Evolutionary conservation across 495 filamentous ascomycete genomes (phyloP).

Genomic region (Aspergillus kassunensis): DNA sequence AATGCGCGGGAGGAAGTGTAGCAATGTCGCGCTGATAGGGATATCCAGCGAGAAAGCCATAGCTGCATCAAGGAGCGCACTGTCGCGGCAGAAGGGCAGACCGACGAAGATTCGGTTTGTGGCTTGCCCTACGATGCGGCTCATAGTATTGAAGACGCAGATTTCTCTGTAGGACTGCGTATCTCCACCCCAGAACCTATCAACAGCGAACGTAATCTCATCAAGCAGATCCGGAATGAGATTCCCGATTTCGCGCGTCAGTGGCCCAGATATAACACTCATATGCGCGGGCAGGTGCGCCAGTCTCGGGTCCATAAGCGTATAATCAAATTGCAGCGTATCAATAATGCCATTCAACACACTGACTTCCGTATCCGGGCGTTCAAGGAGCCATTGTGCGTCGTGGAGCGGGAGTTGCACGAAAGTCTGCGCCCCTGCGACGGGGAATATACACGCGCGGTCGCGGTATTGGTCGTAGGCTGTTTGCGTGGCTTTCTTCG

Average conservation of each 20-base stretch:
- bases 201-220: neutral
- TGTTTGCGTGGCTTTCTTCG: neutral
- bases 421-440: neutral
- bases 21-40: neutral
- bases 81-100: neutral
- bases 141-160: neutral
- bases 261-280: neutral
- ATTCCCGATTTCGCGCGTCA: neutral
- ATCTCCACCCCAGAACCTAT: neutral
- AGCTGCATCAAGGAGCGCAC: neutral
- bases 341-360: neutral
- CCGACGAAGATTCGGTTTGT: neutral
- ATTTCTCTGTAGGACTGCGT: neutral
- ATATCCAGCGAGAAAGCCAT: neutral
- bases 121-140: neutral
- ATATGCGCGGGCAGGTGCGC: neutral
- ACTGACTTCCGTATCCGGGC: neutral
- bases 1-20: neutral
- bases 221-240: neutral
- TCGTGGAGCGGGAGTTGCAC: neutral
- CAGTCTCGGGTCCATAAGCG: neutral
- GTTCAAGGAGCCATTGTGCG: neutral
- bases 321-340: neutral
- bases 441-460: neutral
- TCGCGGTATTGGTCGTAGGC: neutral